Evolutionary conservation across 805 yeast genomes (phyloP).

Genomic region (Starmerella geochares): DNA sequence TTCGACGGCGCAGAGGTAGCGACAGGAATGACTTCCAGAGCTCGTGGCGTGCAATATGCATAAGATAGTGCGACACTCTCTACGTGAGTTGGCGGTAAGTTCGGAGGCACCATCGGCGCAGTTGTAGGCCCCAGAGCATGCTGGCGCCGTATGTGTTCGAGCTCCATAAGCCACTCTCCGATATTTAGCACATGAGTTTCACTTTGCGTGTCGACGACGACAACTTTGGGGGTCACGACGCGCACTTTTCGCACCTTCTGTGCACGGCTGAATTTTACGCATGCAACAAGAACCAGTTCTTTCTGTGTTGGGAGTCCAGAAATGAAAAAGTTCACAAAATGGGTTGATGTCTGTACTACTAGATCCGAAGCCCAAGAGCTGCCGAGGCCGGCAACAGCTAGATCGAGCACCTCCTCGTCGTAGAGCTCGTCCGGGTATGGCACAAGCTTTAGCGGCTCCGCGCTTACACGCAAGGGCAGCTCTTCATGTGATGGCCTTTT

Average conservation of each 20-base stretch:
- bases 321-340: slow-evolving; percentile 13
- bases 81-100: neutral
- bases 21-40: neutral
- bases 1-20: neutral
- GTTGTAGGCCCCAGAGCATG: neutral
- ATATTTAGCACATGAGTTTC: slow-evolving; percentile 7
- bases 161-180: slow-evolving; percentile 3
- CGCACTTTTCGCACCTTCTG: neutral
- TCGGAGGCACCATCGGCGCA: neutral
- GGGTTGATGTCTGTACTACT: slow-evolving; percentile 14
- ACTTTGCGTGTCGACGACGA: neutral
- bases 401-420: slow-evolving; percentile 36
- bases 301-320: slow-evolving; percentile 9
- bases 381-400: slow-evolving; percentile 22
- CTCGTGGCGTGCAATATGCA: neutral
- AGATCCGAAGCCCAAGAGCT: slow-evolving; percentile 13
- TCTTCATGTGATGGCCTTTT: slow-evolving; percentile 4
- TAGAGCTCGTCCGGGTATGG: slow-evolving; percentile 51
- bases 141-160: neutral
- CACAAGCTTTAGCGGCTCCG: slow-evolving; percentile 46
- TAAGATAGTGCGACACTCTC: neutral
- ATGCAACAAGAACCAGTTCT: slow-evolving; percentile 12
- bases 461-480: slow-evolving; percentile 24
- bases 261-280: slow-evolving; percentile 8
- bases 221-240: neutral